Conservation (phyloP, 1,284 basidiomycete species). For the Hemileccinum hortonii region DNA sequence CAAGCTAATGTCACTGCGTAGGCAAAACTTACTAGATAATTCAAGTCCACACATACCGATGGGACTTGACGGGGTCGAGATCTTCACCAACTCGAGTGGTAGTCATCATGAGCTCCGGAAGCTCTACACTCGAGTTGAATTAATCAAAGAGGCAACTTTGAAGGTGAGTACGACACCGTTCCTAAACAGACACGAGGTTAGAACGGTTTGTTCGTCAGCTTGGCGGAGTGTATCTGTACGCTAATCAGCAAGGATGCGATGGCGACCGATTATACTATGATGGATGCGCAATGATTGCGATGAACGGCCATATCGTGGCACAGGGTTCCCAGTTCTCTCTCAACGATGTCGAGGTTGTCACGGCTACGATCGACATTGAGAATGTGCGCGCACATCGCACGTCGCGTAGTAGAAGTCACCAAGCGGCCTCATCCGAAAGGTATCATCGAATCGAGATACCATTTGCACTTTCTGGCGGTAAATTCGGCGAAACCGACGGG, state of each 20-base stretch:
- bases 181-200: not conserved
- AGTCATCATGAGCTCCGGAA: slow-evolving; percentile 98
- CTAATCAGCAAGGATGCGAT: slow-evolving; percentile 99
- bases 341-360: slow-evolving; percentile 93
- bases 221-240: slow-evolving; percentile 95
- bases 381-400: slow-evolving; percentile 89
- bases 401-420: slow-evolving; percentile 82
- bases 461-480: slow-evolving; percentile 72
- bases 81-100: slow-evolving; percentile 97
- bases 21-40: slow-evolving; percentile 2
- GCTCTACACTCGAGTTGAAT: slow-evolving; percentile 85
- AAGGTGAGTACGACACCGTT: slow-evolving; percentile 55
- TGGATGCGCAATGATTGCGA: slow-evolving; percentile 92
- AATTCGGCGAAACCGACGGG: slow-evolving; percentile 55
- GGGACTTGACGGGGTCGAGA: slow-evolving; percentile 97
- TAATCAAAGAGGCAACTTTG: slow-evolving; percentile 95
- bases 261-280: slow-evolving; percentile 98
- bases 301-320: slow-evolving; percentile 90
- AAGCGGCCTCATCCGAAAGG: slow-evolving; percentile 73
- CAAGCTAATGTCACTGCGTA: not conserved
- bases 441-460: slow-evolving; percentile 81
- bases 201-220: slow-evolving; percentile 49
- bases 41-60: slow-evolving; percentile 87
- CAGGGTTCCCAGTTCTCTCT: slow-evolving; percentile 97
- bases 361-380: slow-evolving; percentile 93